phyloP scores from a whole-genome alignment of 169 alveolate genomes.

The Hepatocystis sp. region DNA sequence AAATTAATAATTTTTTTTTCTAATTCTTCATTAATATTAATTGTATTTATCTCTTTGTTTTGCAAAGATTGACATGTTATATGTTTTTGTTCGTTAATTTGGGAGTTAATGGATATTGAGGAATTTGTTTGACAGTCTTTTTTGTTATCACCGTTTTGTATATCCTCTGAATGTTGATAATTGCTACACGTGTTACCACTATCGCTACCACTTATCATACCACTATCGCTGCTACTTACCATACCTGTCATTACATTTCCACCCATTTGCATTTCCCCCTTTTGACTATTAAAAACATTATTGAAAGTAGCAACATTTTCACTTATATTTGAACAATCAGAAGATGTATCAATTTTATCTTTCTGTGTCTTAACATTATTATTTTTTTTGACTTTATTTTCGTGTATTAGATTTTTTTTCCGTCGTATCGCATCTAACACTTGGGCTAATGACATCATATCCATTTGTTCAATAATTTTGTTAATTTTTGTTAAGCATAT shows the following conservation, averaged over 20 bases:
- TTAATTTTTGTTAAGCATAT: conserved; percentile 23
- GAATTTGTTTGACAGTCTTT: no score
- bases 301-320: background rate
- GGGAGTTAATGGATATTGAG: no score
- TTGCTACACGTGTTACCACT: no score
- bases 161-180: no score
- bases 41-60: background rate
- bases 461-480: conserved; percentile 39
- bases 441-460: conserved; percentile 76
- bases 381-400: no score
- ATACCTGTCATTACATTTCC: no score
- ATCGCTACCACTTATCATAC: no score
- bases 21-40: conserved; percentile 11
- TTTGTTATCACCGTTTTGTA: background rate
- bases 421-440: conserved; percentile 73
- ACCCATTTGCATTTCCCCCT: no score
- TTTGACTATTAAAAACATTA: background rate
- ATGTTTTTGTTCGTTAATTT: background rate
- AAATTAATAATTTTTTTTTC: conserved; percentile 52
- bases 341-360: background rate
- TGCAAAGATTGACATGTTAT: background rate
- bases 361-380: background rate
- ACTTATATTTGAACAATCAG: background rate
- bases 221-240: no score
- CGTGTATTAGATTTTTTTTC: conserved; percentile 14